These are phyloP conservation scores for Rossbeevera mucosa DNA, from an alignment of 768 basidiomycete genomes.

Conservation along the genomic window DNA sequence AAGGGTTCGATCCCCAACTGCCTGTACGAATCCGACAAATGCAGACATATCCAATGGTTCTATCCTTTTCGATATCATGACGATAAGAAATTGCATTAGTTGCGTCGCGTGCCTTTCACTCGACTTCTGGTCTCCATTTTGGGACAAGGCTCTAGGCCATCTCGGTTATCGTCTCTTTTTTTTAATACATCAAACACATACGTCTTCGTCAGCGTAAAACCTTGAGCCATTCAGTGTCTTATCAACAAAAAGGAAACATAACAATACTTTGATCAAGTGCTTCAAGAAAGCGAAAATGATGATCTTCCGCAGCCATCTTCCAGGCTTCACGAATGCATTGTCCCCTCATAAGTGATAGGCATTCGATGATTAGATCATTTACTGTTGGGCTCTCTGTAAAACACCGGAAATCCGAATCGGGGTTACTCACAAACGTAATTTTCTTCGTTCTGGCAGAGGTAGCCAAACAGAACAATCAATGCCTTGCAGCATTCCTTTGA, in stretches of 20 bases:
- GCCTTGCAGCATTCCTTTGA: slow-evolving; percentile 29
- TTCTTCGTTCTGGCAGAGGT: slow-evolving; percentile 19
- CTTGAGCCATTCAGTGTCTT: slow-evolving; percentile 12
- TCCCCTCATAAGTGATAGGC: slow-evolving; percentile 9
- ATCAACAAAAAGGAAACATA: neutral
- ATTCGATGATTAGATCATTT: slow-evolving; percentile 17
- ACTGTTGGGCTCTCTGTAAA: slow-evolving; percentile 10
- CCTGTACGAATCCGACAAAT: slow-evolving; percentile 11
- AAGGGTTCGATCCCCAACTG: slow-evolving; percentile 14
- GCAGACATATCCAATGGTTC: slow-evolving; percentile 1
- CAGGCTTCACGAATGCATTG: slow-evolving; percentile 20
- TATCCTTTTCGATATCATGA: slow-evolving; percentile 21
- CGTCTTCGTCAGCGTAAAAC: slow-evolving; percentile 11
- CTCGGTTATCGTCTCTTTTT: neutral
- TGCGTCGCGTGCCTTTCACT: slow-evolving; percentile 10
- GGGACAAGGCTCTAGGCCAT: slow-evolving; percentile 15
- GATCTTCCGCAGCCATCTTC: slow-evolving; percentile 15
- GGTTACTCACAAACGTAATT: slow-evolving; percentile 14
- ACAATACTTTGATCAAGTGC: slow-evolving; percentile 19
- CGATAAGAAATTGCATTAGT: slow-evolving; percentile 24
- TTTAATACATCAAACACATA: slow-evolving; percentile 7
- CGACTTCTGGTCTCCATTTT: neutral
- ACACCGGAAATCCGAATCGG: neutral
- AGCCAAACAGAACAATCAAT: slow-evolving; percentile 25
- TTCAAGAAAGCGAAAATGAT: slow-evolving; percentile 7